phyloP scores from a whole-genome alignment of 1,139 yeast species.

The Saccharomyces hybrid region DNA sequence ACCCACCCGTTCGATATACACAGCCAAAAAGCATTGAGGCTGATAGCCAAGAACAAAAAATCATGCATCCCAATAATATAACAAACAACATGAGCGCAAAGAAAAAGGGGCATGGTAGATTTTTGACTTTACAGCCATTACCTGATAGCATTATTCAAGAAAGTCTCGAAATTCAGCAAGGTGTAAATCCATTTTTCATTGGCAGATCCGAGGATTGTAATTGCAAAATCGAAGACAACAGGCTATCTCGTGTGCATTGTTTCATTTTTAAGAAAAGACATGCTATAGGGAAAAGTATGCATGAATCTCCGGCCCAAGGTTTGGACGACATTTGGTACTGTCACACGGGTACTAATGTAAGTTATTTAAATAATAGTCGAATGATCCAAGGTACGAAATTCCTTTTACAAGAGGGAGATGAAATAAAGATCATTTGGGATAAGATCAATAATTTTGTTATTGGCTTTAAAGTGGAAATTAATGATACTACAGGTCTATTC shows the following conservation, averaged over 20 bases:
- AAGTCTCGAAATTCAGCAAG: conserved; percentile 54
- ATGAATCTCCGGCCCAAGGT: conserved; percentile 60
- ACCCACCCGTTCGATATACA: conserved; percentile 28
- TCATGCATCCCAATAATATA: conserved; percentile 6
- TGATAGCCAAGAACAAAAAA: conserved; percentile 9
- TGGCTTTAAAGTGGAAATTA: conserved; percentile 45
- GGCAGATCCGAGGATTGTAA: conserved; percentile 61
- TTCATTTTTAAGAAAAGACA: conserved; percentile 54
- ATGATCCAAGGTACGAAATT: conserved; percentile 59
- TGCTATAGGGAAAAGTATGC: conserved; percentile 47
- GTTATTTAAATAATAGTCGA: conserved; percentile 54
- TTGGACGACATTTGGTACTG: conserved; percentile 73
- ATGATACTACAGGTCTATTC: conserved; percentile 54
- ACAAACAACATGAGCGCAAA: conserved; percentile 9
- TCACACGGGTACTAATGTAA: conserved; percentile 74
- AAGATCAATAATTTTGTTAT: conserved; percentile 42
- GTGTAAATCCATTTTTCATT: conserved; percentile 52
- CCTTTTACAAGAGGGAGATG: conserved; percentile 56
- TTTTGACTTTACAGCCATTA: conserved; percentile 42
- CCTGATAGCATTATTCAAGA: conserved; percentile 36
- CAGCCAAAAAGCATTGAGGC: conserved; percentile 20
- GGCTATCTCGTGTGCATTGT: conserved; percentile 83
- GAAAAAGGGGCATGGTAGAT: conserved; percentile 39
- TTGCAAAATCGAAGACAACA: conserved; percentile 53
- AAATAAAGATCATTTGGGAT: conserved; percentile 58